These are phyloP conservation scores for Singerocomus rubriflavus DNA, from an alignment of 1,284 basidiomycete genomes.

Conservation along the genomic window DNA sequence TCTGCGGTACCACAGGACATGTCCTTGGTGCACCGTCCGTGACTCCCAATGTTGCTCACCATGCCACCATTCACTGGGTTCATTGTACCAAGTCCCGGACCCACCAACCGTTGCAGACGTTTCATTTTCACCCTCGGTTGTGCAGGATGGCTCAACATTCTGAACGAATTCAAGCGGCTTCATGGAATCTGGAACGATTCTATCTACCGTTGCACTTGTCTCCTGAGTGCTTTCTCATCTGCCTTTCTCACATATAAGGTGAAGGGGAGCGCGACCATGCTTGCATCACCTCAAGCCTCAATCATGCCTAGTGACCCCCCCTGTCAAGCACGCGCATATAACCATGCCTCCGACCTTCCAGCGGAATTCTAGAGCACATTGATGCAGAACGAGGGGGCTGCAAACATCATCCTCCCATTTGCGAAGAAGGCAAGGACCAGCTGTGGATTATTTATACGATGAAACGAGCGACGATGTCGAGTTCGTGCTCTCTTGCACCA, in stretches of 20 bases:
- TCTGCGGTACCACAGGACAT: constrained; percentile 4
- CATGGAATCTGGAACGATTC: neutral
- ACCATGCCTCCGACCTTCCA: constrained; percentile 29
- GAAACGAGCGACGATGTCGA: constrained; percentile 37
- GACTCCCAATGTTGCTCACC: constrained; percentile 7
- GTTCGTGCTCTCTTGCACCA: constrained; percentile 57
- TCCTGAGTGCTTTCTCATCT: neutral
- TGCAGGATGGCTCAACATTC: constrained; percentile 19
- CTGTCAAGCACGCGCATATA: constrained; percentile 5
- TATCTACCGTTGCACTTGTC: neutral
- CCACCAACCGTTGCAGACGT: constrained; percentile 1
- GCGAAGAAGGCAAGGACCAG: constrained; percentile 35
- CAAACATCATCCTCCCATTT: constrained; percentile 57
- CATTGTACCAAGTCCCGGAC: neutral
- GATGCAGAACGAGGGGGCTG: constrained; percentile 37
- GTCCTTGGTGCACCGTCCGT: constrained; percentile 6
- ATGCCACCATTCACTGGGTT: neutral
- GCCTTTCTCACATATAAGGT: constrained; percentile 13
- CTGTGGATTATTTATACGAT: constrained; percentile 49
- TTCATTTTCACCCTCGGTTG: constrained; percentile 6
- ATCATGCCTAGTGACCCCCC: constrained; percentile 13
- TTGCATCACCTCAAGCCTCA: constrained; percentile 1
- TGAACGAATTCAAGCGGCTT: neutral
- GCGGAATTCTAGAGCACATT: constrained; percentile 40
- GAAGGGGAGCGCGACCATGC: neutral